Evolutionary conservation across 2,329 filamentous ascomycete genomes (phyloP).

Genomic region (Lecanosticta acicola): DNA sequence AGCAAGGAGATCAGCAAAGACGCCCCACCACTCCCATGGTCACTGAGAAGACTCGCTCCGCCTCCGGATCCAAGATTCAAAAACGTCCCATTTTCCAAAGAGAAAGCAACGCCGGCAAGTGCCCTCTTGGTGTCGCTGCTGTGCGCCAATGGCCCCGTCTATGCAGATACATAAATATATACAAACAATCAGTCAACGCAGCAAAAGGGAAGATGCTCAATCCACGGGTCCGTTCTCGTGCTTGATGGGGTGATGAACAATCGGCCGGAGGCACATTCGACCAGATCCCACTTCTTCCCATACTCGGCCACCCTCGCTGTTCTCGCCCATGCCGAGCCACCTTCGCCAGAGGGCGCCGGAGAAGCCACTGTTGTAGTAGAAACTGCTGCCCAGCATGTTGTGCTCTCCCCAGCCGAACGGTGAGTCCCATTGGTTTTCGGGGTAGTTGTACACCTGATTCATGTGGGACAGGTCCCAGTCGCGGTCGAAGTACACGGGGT

Average conservation of each 20-base stretch:
- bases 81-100: background rate
- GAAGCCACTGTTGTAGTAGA: constrained; percentile 49
- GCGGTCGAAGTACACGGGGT: constrained; percentile 74
- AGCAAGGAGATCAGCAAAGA: too few species aligned
- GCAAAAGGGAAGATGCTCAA: background rate
- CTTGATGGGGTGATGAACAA: constrained; percentile 47
- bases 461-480: constrained; percentile 54
- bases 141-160: background rate
- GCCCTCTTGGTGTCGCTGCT: too few species aligned
- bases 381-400: constrained; percentile 46
- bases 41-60: too few species aligned
- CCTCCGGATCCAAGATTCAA: background rate
- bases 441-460: constrained; percentile 46
- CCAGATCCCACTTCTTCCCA: constrained; percentile 37
- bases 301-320: constrained; percentile 35
- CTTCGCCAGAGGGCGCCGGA: constrained; percentile 44
- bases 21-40: too few species aligned
- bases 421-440: constrained; percentile 40
- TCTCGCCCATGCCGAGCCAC: constrained; percentile 46
- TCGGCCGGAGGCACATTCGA: constrained; percentile 43
- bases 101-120: background rate
- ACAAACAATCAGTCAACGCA: background rate
- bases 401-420: constrained; percentile 50
- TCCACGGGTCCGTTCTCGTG: constrained; percentile 37
- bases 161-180: background rate